phyloP scores from a whole-genome alignment of 768 basidiomycete genomes.

The Tylopilus cervinicoccineus region DNA sequence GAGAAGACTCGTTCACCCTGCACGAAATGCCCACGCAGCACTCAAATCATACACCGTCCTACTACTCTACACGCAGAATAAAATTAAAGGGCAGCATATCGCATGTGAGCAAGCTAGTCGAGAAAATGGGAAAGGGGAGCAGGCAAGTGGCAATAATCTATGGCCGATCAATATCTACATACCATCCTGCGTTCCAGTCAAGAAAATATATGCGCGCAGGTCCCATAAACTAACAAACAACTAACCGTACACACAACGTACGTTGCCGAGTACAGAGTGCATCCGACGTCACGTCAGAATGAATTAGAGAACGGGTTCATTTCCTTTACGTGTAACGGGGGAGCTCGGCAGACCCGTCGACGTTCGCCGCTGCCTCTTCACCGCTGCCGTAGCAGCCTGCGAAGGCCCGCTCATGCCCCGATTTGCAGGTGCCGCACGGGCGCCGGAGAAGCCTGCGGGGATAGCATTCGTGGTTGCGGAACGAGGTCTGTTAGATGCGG shows the following conservation, averaged over 20 bases:
- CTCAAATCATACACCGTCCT: conserved; percentile 18
- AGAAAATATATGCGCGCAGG: conserved; percentile 31
- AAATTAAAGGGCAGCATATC: conserved; percentile 31
- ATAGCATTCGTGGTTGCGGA: conserved; percentile 62
- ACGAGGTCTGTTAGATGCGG: conserved; percentile 69
- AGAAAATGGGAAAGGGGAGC: conserved; percentile 6
- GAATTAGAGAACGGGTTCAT: conserved; percentile 16
- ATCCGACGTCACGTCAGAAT: conserved; percentile 5
- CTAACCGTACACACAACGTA: conserved; percentile 16
- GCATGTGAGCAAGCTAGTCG: conserved; percentile 19
- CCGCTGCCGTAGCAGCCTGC: conserved; percentile 32
- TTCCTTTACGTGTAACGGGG: conserved; percentile 30
- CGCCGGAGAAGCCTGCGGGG: conserved; percentile 42
- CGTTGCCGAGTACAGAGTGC: neutral
- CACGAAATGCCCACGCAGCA: conserved; percentile 18
- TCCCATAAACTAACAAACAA: conserved; percentile 12
- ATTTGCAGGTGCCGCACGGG: conserved; percentile 36
- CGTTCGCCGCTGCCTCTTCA: conserved; percentile 82
- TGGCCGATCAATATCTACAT: conserved; percentile 27
- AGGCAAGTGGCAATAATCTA: conserved; percentile 34
- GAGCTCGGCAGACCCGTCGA: conserved; percentile 52
- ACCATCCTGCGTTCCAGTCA: conserved; percentile 31
- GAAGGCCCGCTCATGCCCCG: conserved; percentile 19
- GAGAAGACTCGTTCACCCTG: conserved; percentile 18
- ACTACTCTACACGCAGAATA: conserved; percentile 31